Conservation (phyloP, 1,284 basidiomycete species). For the Moesziomyces parantarcticus region DNA sequence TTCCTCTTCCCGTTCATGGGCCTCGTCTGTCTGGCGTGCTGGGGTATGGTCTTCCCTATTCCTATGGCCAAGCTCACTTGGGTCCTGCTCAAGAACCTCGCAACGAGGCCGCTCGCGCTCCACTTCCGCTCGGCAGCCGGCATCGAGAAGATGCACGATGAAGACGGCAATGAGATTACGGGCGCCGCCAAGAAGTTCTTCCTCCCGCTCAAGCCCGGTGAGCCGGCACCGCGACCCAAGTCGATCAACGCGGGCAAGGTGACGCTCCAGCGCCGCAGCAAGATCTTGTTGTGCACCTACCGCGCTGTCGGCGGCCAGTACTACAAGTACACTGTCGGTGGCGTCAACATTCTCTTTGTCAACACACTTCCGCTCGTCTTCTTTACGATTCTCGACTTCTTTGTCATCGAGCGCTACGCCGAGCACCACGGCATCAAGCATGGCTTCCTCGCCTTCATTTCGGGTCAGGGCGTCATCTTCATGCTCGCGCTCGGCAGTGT, state of each 20-base stretch:
- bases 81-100: conserved; percentile 87
- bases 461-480: conserved; percentile 85
- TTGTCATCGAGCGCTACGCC: conserved; percentile 80
- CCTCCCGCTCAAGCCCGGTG: conserved; percentile 67
- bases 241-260: conserved; percentile 70
- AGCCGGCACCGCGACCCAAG: conserved; percentile 68
- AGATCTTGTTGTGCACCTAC: conserved; percentile 94
- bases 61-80: conserved; percentile 98
- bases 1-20: conserved; percentile 87
- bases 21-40: conserved; percentile 78
- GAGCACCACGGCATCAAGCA: conserved; percentile 73
- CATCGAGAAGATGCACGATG: conserved; percentile 41
- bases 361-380: conserved; percentile 93
- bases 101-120: conserved; percentile 82
- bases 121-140: conserved; percentile 79
- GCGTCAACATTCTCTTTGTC: conserved; percentile 98
- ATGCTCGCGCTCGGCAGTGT: conserved; percentile 86
- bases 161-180: conserved; percentile 62
- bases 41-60: conserved; percentile 91
- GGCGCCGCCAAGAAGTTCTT: conserved; percentile 46
- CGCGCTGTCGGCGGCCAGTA: conserved; percentile 89
- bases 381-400: conserved; percentile 93
- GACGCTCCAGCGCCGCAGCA: conserved; percentile 69
- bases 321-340: conserved; percentile 99
- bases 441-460: conserved; percentile 77